Base-by-base conservation (phyloP, 345 rosid genomes). In the Erucastrum elatum region DNA sequence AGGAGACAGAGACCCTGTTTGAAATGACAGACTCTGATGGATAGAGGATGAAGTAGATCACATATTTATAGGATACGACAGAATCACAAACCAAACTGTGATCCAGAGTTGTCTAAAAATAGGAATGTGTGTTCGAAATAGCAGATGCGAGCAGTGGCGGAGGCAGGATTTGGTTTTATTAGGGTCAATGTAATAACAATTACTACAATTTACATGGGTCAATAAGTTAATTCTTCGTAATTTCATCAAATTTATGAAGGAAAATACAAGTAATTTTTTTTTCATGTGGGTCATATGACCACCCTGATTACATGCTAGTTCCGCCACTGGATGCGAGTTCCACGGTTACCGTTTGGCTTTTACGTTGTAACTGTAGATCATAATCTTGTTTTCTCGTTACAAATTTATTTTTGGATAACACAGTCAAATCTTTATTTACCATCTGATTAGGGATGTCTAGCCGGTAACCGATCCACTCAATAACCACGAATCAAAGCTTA, bases 1-100 rank as follows among this genome's bases (percentile, higher is more conserved):
- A 61, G 53, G 74, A 78, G 68, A 79, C 59, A 79, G 74, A 79
- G 69, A 72, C 74, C 1, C 81, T 56, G 76, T 68, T 78, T 60
- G 66, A 33, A 59, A 46, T 9, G 56, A 67, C 69, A 74, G 64
- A 79, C 46, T 4, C 75, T 79, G 65, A 67, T 79, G 49, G 75
- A 74, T 68, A 62, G 0, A 74, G 64, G 71, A 68, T 21, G 70
- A 62, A 62, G 12, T 3, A 68, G 51, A 68, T 74, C 30, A 63
- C 53, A 5, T 5, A 74, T 55, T 62, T 74, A 80, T 74, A 74
- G 3, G 68, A 65, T 29, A 61, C 16, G 75, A 37, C 44, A 30
- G 6, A 56, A 61, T 72, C 53, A 33, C 68, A 31, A 68, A 72
- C 26, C 17, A 79, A 62, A 74, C 66, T 74, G 75, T 58, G 82